Base-by-base conservation (phyloP, 108 stramenopile genomes). In the Seminavis robusta region DNA sequence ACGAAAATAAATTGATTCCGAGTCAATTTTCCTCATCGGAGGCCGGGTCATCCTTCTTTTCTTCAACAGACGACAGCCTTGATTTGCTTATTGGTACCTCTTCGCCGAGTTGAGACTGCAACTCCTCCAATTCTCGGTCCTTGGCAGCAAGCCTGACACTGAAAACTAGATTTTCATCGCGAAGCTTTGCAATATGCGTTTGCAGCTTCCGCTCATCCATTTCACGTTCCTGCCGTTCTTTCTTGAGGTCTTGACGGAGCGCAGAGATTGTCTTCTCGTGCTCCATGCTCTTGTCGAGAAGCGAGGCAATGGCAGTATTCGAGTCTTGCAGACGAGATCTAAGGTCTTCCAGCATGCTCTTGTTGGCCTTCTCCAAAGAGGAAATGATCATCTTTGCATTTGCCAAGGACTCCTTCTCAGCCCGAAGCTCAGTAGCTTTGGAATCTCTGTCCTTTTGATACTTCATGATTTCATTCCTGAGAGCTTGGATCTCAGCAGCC, bases 381-480 rank as follows among this genome's bases (percentile, higher is more conserved):
- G 82, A 79, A 59, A 83, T 83, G 21, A 83, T 83, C 75, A 83
- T 71, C 46, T 83, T 83, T 33, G 82, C 82, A 47, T 83, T 79
- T 10, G 78, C 82, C 16, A 83, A 46, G 16, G 71, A 67, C 17
- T 79, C 74, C 17, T 56, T 31, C 56, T 79, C 65, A 15, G 46
- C 51, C 41, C 79, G 47, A 11, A 77, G 52, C 40, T 72, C 61
- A 48, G 47, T 23, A 2, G 20, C 47, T 26, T 3, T 48, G 24
- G 20, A 27, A 27, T 48, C 17, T 48, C 25, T 62, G 28, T 77
- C 74, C 0, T 26, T 20, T 13, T 57, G n/a, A 3, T 56, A 63
- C 25, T 69, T 59, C 50, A 69, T 28, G 2, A 67, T 45, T 42
- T 71, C 60, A 6, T 58, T 47, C 47, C 53, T 52, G 26, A 55